A percentile compares a stretch with the other conserved stretches of the same genome.
Conservation (phyloP, 768 basidiomycete species). For the Termitomyces sp. region DNA sequence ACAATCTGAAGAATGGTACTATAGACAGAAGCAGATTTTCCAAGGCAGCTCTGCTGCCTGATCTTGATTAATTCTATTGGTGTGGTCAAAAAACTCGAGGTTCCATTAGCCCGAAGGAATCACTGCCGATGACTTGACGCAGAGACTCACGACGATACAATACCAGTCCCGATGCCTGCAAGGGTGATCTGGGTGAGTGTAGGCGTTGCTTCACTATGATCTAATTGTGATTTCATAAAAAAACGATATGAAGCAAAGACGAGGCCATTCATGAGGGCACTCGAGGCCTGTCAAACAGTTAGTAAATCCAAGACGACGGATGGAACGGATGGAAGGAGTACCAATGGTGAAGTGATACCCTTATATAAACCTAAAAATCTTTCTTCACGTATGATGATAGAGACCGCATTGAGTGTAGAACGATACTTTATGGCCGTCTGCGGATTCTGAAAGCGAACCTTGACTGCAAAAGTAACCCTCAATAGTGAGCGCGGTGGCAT, state of each 20-base stretch:
- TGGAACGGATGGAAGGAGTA: conserved; percentile 30
- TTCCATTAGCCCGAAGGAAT: background rate
- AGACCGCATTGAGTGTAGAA: conserved; percentile 59
- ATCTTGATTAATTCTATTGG: conserved; percentile 90
- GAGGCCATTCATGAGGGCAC: conserved; percentile 77
- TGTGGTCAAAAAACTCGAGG: conserved; percentile 60
- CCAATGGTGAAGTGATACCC: conserved; percentile 78
- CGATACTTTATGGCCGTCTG: conserved; percentile 48
- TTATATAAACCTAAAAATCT: conserved; percentile 64
- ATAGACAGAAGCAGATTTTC: conserved; percentile 40
- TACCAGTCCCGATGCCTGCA: conserved; percentile 77
- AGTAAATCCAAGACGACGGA: background rate
- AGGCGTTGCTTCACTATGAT: conserved; percentile 41
- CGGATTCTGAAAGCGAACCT: conserved; percentile 76
- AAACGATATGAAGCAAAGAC: conserved; percentile 84
- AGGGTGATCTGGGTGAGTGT: conserved; percentile 67
- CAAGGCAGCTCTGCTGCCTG: conserved; percentile 59
- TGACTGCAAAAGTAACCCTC: conserved; percentile 40
- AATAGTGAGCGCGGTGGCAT: background rate
- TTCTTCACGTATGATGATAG: conserved; percentile 68
- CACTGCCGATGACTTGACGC: background rate
- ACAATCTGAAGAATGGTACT: conserved; percentile 54
- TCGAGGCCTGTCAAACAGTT: conserved; percentile 42
- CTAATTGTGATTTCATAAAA: conserved; percentile 63
- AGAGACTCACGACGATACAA: conserved; percentile 66